Evolutionary conservation across 768 basidiomycete species (phyloP), one percentile per base, ranked within the genome.

Genomic region (Coprinopsis strossmayeri): DNA sequence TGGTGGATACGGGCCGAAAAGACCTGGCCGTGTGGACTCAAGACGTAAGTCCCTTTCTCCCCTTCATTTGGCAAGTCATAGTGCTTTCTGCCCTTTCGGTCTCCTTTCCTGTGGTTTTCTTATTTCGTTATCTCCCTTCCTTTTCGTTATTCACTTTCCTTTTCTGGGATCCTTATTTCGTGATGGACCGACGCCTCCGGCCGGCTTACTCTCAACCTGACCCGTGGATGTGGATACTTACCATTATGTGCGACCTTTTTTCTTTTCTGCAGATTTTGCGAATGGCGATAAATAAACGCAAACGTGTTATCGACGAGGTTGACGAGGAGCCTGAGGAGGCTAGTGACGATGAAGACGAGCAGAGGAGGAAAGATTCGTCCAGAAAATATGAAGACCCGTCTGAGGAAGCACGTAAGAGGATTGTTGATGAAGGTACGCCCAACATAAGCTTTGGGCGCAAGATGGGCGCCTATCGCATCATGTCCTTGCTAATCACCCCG

Each of bases 21-120:
- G 73, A 74, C 25, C 69, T 91, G 34, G 76, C 95, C 23, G 77
- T 82, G 48, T 93, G 91, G 88, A 76, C 82, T 40, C 84, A 83
- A 57, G 79, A 89, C 61, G 94, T 92, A 60, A 55, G 87, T 67
- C 50, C 26, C 39, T 47, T n/a, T 17, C 18, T 34, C 43, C 26
- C 41, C 26, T 25, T 21, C 21, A 44, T 42, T 41, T 44, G n/a
- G 20, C 18, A 7, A 48, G 20, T 48, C 18, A 17, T 32, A 25
- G 45, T 35, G 23, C 10, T 32, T 27, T 39, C n/a, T n/a, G n/a
- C n/a, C n/a, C n/a, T n/a, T n/a, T n/a, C n/a, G n/a, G n/a, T n/a
- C n/a, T n/a, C n/a, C n/a, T n/a, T n/a, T n/a, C n/a, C n/a, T n/a
- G n/a, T n/a, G n/a, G n/a, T n/a, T n/a, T n/a, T n/a, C n/a, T n/a